phyloP scores from a whole-genome alignment of 169 alveolate species.

The Plasmodium relictum region DNA sequence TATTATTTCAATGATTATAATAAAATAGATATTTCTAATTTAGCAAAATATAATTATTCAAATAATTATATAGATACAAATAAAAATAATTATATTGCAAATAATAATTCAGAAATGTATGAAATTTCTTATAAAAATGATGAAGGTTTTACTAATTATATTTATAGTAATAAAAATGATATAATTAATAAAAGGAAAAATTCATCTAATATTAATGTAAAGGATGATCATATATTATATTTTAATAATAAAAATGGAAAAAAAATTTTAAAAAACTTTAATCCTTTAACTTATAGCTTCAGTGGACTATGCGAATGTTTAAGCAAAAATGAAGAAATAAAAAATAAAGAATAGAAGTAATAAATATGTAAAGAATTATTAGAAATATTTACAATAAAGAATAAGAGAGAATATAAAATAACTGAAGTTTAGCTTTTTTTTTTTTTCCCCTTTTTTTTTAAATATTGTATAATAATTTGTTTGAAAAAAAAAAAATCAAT shows the following conservation, averaged over 20 bases:
- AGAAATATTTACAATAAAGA: too few species aligned
- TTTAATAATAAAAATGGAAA: slow-evolving; percentile 5
- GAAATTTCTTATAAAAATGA: slow-evolving; percentile 39
- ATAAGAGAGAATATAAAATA: too few species aligned
- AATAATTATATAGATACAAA: slow-evolving; percentile 1
- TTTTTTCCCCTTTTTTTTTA: too few species aligned
- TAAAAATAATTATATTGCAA: background rate
- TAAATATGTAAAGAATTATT: too few species aligned
- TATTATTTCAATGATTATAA: background rate
- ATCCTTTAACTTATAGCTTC: slow-evolving; percentile 32
- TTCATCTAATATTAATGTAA: background rate
- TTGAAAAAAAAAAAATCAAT: too few species aligned
- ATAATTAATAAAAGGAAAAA: background rate
- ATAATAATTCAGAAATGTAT: slow-evolving; percentile 16
- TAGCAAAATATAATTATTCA: background rate
- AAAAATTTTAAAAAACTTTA: slow-evolving; percentile 8
- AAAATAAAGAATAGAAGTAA: slow-evolving; percentile 5
- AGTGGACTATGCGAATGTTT: slow-evolving; percentile 33
- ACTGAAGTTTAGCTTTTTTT: too few species aligned
- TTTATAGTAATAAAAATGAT: slow-evolving; percentile 2
- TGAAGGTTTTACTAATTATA: slow-evolving; percentile 22
- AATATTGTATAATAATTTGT: too few species aligned
- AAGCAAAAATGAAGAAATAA: background rate
- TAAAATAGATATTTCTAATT: background rate
- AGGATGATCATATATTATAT: background rate